Conservation (phyloP, 352 stramenopile genomes). For the Globisporangium polare region DNA sequence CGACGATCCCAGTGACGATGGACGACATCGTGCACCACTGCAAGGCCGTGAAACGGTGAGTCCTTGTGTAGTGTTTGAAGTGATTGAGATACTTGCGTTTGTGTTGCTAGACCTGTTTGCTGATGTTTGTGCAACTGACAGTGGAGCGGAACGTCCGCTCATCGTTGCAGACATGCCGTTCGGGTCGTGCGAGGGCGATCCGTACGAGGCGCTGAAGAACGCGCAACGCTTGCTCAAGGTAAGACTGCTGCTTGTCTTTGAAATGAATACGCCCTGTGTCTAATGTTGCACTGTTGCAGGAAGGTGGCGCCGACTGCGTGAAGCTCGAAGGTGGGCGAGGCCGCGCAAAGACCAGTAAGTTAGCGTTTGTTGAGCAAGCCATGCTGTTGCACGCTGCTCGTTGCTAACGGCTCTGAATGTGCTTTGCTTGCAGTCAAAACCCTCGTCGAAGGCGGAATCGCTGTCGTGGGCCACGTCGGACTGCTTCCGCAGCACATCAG, state of each 20-base stretch:
- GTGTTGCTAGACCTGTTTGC: not conserved
- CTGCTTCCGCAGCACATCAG: slow-evolving; percentile 95
- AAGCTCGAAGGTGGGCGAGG: slow-evolving; percentile 97
- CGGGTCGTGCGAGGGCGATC: slow-evolving; percentile 93
- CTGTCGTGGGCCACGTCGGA: slow-evolving; percentile 98
- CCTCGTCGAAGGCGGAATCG: slow-evolving; percentile 86
- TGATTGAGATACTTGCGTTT: not conserved
- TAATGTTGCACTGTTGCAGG: slow-evolving; percentile 47
- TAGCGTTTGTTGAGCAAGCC: not conserved
- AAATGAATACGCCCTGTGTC: too few species aligned
- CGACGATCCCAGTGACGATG: slow-evolving; percentile 93
- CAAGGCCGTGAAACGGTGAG: slow-evolving; percentile 90
- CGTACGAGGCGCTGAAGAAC: slow-evolving; percentile 92
- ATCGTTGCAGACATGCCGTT: slow-evolving; percentile 99
- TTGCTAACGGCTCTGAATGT: not conserved
- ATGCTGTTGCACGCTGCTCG: not conserved
- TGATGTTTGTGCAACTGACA: slow-evolving; percentile 16
- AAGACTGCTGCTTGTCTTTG: not conserved
- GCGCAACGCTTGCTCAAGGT: slow-evolving; percentile 94
- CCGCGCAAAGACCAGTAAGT: slow-evolving; percentile 65
- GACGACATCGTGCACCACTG: slow-evolving; percentile 99
- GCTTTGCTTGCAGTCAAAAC: slow-evolving; percentile 44
- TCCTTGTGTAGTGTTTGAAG: not conserved
- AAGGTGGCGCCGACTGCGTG: slow-evolving; percentile 96
- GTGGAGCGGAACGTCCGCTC: slow-evolving; percentile 82